These are phyloP conservation scores for Rhodotorula taiwanensis DNA, from an alignment of 768 basidiomycete species.

Conservation along the genomic window DNA sequence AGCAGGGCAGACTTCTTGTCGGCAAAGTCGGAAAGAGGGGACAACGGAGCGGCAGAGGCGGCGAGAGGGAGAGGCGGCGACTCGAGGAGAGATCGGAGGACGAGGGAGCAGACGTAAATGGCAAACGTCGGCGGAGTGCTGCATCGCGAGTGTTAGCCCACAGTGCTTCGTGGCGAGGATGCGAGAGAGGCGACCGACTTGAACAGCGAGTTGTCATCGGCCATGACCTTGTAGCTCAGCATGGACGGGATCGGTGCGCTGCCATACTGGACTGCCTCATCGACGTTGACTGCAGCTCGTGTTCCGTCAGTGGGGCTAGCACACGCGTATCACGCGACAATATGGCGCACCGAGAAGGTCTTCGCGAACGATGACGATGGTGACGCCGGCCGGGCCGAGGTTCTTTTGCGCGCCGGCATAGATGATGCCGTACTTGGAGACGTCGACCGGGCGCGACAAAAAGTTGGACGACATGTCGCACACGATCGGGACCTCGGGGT, in stretches of 20 bases:
- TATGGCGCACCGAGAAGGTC: conserved; percentile 65
- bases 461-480: conserved; percentile 95
- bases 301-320: no score
- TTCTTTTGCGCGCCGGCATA: conserved; percentile 99
- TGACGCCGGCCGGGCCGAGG: conserved; percentile 85
- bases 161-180: neutral
- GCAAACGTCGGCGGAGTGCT: conserved; percentile 90
- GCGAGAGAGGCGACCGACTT: conserved; percentile 11
- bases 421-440: conserved; percentile 74
- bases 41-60: conserved; percentile 9
- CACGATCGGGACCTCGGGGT: conserved; percentile 62
- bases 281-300: conserved; percentile 57
- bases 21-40: conserved; percentile 27
- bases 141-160: conserved; percentile 39
- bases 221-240: conserved; percentile 74
- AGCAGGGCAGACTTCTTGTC: conserved; percentile 64
- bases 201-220: conserved; percentile 56
- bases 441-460: conserved; percentile 78
- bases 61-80: conserved; percentile 34
- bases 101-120: conserved; percentile 82
- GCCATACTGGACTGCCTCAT: conserved; percentile 66
- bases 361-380: conserved; percentile 86
- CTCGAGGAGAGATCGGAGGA: conserved; percentile 57
- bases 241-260: conserved; percentile 68
- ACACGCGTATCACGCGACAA: no score